phyloP scores from a whole-genome alignment of 1,284 basidiomycete genomes.

The Papiliotrema fonsecae region DNA sequence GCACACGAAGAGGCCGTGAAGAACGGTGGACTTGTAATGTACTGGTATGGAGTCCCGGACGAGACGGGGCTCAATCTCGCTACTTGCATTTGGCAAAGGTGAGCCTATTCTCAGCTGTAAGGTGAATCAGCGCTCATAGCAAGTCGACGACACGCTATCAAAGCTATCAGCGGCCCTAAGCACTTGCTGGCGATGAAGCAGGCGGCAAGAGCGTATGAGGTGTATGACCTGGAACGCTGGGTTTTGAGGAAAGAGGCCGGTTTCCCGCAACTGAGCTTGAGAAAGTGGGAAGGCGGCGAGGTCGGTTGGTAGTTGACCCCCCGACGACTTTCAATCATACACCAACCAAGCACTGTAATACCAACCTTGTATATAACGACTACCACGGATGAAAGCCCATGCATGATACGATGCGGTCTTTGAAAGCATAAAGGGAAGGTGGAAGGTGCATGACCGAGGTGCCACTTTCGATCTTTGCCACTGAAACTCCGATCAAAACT shows the following conservation, averaged over 20 bases:
- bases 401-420: too few species aligned
- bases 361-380: too few species aligned
- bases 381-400: too few species aligned
- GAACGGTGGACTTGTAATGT: conserved; percentile 70
- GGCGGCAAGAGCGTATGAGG: conserved; percentile 69
- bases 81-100: conserved; percentile 83
- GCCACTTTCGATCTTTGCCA: too few species aligned
- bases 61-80: conserved; percentile 76
- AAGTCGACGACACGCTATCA: conserved; percentile 70
- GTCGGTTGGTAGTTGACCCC: conserved; percentile 56
- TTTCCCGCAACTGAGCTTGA: conserved; percentile 55
- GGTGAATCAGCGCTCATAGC: neutral
- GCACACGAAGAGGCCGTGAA: conserved; percentile 86
- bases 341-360: too few species aligned
- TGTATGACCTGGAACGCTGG: conserved; percentile 72
- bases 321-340: too few species aligned
- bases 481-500: too few species aligned
- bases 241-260: conserved; percentile 63
- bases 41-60: conserved; percentile 87
- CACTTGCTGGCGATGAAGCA: conserved; percentile 78
- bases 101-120: conserved; percentile 2
- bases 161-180: conserved; percentile 70
- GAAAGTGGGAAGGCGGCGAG: conserved; percentile 60
- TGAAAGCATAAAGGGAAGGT: too few species aligned
- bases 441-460: too few species aligned